Conservation (phyloP, 2,329 filamentous ascomycete genomes). For the Fusarium sp. region DNA sequence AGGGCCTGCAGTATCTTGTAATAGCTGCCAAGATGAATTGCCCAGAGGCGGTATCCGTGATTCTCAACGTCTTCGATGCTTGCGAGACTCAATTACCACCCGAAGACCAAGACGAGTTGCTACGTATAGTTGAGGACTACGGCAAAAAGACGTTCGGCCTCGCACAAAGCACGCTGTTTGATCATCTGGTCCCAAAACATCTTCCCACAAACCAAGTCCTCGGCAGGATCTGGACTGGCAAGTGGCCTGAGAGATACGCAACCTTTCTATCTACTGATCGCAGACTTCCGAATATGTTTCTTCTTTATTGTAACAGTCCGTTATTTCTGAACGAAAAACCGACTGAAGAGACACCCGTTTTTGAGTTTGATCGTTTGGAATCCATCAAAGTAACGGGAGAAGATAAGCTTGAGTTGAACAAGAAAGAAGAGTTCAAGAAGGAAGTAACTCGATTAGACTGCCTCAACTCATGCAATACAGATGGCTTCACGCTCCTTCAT, state of each 20-base stretch:
- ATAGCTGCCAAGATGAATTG: neutral
- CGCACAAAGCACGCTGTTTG: neutral
- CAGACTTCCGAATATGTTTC: neutral
- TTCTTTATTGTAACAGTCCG: neutral
- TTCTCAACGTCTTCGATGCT: neutral
- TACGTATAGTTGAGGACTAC: neutral
- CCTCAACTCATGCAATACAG: neutral
- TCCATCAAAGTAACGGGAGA: neutral
- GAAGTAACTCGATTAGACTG: neutral
- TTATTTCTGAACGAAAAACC: neutral
- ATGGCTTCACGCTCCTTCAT: neutral
- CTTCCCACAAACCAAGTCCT: neutral
- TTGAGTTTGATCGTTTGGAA: neutral
- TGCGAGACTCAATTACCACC: accelerated
- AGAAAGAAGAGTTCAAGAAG: neutral
- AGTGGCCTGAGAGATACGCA: neutral
- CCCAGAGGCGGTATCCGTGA: neutral
- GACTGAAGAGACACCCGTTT: neutral
- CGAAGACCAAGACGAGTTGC: accelerated
- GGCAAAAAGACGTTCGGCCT: neutral
- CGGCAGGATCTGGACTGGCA: accelerated
- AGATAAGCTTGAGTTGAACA: accelerated
- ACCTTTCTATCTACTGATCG: neutral
- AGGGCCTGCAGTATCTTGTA: neutral
- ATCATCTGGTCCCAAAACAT: neutral